Conservation (phyloP, 768 basidiomycete genomes). For the Trametes sanguinea region DNA sequence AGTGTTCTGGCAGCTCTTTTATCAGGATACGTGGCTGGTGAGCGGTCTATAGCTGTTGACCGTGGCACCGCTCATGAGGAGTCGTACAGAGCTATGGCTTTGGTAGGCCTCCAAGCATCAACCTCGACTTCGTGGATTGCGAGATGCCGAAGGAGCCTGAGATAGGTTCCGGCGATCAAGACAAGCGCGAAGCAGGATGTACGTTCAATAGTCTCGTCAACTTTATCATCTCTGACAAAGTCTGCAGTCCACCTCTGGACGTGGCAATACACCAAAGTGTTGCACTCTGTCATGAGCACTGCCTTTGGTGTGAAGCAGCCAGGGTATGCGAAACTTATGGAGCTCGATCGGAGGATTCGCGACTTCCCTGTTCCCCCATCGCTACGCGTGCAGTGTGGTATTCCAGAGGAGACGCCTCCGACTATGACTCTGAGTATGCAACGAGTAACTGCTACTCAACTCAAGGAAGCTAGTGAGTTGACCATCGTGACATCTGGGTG, state of each 20-base stretch:
- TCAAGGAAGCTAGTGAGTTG: conserved; percentile 33
- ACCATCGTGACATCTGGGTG: too few relatives aligned
- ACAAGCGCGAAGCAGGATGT: conserved; percentile 47
- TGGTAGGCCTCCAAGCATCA: conserved; percentile 61
- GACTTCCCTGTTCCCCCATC: conserved; percentile 49
- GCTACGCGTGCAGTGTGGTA: conserved; percentile 39
- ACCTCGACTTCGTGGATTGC: conserved; percentile 54
- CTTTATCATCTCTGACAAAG: not conserved
- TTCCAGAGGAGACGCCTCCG: conserved; percentile 14
- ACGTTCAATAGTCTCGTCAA: conserved; percentile 25
- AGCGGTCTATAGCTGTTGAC: not conserved
- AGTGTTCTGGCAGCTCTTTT: conserved; percentile 72
- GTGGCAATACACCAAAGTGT: conserved; percentile 53
- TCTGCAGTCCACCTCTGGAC: conserved; percentile 56
- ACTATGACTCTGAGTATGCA: conserved; percentile 22
- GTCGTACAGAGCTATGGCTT: conserved; percentile 60
- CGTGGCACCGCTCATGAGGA: not conserved
- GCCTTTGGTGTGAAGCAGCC: conserved; percentile 47
- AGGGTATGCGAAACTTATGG: conserved; percentile 47
- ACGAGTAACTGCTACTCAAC: conserved; percentile 25
- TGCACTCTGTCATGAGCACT: conserved; percentile 51
- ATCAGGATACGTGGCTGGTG: conserved; percentile 64
- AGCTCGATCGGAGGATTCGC: conserved; percentile 53
- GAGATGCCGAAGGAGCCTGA: conserved; percentile 51
- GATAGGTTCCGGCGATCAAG: conserved; percentile 35